Conservation (phyloP, 2,329 filamentous ascomycete genomes). For the Simplicillium sp. region DNA sequence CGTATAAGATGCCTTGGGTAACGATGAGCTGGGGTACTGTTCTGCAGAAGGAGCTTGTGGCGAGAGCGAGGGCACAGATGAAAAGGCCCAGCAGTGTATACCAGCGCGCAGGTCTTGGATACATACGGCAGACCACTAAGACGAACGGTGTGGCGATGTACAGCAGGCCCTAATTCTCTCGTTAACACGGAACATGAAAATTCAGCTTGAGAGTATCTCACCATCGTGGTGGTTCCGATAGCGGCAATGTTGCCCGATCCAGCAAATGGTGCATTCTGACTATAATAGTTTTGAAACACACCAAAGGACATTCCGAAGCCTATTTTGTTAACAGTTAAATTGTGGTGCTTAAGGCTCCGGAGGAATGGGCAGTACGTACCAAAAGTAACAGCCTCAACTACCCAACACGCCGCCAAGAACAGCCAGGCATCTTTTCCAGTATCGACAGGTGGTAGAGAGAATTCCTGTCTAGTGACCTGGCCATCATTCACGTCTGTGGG, state of each 20-base stretch:
- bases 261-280: conserved; percentile 42
- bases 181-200: conserved; percentile 1
- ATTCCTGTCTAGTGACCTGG: no score
- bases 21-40: conserved; percentile 40
- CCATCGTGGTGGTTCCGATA: conserved; percentile 51
- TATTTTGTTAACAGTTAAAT: conserved; percentile 15
- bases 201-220: conserved; percentile 8
- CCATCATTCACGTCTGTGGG: no score
- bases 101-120: conserved; percentile 24
- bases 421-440: conserved; percentile 25
- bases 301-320: conserved; percentile 57
- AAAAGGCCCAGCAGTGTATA: conserved; percentile 29
- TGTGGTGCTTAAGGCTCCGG: background rate
- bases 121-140: conserved; percentile 32
- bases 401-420: conserved; percentile 14
- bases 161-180: conserved; percentile 30
- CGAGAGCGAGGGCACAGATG: conserved; percentile 36
- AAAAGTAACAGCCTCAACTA: conserved; percentile 11
- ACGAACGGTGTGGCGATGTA: conserved; percentile 38
- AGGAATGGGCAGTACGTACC: background rate
- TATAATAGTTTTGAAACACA: conserved; percentile 58
- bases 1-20: conserved; percentile 49
- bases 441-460: background rate
- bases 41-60: conserved; percentile 36
- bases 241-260: conserved; percentile 40